Evolutionary conservation across 495 filamentous ascomycete species (phyloP), one percentile per base, ranked within the genome.

Genomic region (Penicillium paradoxum): DNA sequence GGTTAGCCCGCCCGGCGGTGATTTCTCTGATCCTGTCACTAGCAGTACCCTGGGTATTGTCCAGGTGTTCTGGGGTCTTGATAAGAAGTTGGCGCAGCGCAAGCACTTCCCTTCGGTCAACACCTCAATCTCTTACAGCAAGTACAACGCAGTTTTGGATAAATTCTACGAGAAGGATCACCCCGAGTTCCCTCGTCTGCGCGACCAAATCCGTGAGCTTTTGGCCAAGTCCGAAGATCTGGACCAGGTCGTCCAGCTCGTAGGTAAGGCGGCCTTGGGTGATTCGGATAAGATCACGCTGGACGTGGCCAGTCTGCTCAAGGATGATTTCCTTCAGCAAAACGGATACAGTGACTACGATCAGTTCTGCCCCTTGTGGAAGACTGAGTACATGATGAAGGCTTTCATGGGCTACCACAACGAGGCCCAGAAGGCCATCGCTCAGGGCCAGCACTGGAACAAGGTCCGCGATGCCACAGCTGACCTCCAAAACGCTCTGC

Each of bases 321-420:
- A 99, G 82, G 93, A 99, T 59, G 93, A 99, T 70, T 99, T 99
- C 79, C 69, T 99, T 54, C 93, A 99, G 74, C 93, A 99, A 69
- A 99, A 99, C 74, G 93, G 93, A 32, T 99, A 99, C 80, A 92
- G 88, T 67, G 88, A 96, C 68, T 97, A 97, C 69, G 95, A 99
- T 69, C 90, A 96, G 75, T 97, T 93, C 82, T 99, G 93, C 67
- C 93, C 93, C 30, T 78, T 99, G 65, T 99, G 92, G 92, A 99
- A 99, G 83, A 99, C 93, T 4, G 85, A 92, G 65, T 99, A 95
- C 82, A 97, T 99, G 93, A 99, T 99, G 93, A 96, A 93, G 80
- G 83, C 85, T 41, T 96, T 99, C 83, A 90, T 97, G 83, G 88
- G 84, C 45, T 99, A 90, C 80, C 89, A 96, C 60, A 95, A 99